Base-by-base conservation (phyloP, 371 early-diverging fungal species). In the Parasitella parasitica region DNA sequence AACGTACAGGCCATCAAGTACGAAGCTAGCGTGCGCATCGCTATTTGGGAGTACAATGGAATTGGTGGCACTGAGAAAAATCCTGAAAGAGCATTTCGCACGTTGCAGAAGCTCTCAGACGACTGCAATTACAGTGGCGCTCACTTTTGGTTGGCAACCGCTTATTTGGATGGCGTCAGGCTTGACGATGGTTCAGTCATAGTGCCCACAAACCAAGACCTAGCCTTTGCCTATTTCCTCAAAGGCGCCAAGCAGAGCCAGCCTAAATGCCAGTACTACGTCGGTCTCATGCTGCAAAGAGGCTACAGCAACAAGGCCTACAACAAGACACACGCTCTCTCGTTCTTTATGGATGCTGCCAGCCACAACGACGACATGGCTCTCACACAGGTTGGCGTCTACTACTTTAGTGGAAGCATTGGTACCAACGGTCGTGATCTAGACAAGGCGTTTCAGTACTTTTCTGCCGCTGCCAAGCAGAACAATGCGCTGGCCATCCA, bases 31-130 rank as follows among this genome's bases (percentile, higher is more conserved):
- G 35, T 63, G 1, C 52, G 54, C 12, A 54, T 68, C 27, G 63
- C 69, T 11, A 26, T 63, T 34, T 68, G 63, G 60, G 55, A 63
- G 12, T 68, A 59, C 26, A 57, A 68, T 16, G 69, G 69, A 7
- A 59, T 53, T 43, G 59, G 60, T 32, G 57, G 60, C 5, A 39
- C 26, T 7, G 46, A 43, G 30, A 54, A 54, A 54, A 59, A 68
- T 26, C 59, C 39, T 15, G 16, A 9, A 15, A 12, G 54, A 27
- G 64, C 64, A 12, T 46, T 63, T 24, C 16, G 15, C 1, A 56
- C 58, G 12, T 59, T 68, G 35, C 37, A 63, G 18, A 24, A 55
- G 18, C 35, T 68, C 18, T 54, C 69, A 22, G 64, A 68, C 36
- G 46, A 52, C 20, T 43, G n/a, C 20, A 41, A 68, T 16, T 59